Evolutionary conservation across 1,284 basidiomycete species (phyloP).

Genomic region (Retiboletus flavoniger): DNA sequence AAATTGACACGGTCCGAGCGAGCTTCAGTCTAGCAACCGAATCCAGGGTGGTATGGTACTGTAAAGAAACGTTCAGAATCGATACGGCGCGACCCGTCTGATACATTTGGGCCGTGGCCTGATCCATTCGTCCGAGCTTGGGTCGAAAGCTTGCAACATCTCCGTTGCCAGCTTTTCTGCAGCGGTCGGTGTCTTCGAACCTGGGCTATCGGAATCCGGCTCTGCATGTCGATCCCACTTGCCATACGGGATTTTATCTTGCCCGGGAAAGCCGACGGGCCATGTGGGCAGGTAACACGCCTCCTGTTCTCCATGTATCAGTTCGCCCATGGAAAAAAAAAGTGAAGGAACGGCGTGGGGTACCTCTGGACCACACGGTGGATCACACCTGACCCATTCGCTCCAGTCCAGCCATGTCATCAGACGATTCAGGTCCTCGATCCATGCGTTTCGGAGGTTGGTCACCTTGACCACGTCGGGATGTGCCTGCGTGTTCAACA

Average conservation of each 20-base stretch:
- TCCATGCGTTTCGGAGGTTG: constrained; percentile 24
- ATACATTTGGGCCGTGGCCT: constrained; percentile 14
- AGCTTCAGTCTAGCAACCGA: neutral
- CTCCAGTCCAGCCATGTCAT: constrained; percentile 44
- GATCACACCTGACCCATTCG: constrained; percentile 39
- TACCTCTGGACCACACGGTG: constrained; percentile 36
- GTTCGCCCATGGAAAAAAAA: neutral
- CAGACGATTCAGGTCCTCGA: constrained; percentile 24
- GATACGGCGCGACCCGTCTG: constrained; percentile 9
- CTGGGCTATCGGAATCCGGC: neutral
- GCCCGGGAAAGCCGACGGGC: constrained; percentile 28
- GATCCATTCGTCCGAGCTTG: constrained; percentile 6
- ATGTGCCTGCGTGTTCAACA: constrained; percentile 4
- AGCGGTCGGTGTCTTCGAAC: neutral
- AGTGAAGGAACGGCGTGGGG: constrained; percentile 1
- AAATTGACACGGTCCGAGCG: neutral
- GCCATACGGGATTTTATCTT: neutral
- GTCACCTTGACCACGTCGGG: constrained; percentile 1
- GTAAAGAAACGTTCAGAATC: neutral
- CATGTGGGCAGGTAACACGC: constrained; percentile 46
- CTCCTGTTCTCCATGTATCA: constrained; percentile 33
- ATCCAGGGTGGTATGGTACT: too few relatives aligned
- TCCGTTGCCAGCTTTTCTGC: neutral
- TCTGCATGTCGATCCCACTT: neutral
- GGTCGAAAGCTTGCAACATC: neutral